Evolutionary conservation across 2,329 filamentous ascomycete species (phyloP).

Genomic region (Beauveria scarabaeidicola): DNA sequence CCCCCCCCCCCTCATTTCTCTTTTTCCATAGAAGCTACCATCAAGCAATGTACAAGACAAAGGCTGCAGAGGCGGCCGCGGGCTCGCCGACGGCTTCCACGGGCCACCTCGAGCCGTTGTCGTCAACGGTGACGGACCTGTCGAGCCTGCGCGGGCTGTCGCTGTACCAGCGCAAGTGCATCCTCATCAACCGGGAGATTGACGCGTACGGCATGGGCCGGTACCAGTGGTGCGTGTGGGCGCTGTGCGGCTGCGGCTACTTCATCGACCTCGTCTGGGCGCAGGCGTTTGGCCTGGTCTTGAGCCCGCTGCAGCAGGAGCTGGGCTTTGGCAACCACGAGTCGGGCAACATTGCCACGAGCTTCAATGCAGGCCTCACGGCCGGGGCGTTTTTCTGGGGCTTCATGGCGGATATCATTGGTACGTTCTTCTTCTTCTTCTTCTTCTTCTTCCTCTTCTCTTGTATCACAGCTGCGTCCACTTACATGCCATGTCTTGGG

Average conservation of each 20-base stretch:
- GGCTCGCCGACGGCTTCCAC: background rate
- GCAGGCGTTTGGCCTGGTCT: conserved; percentile 47
- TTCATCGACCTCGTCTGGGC: conserved; percentile 49
- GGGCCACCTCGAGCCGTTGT: background rate
- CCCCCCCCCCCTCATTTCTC: no score
- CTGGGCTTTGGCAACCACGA: conserved; percentile 36
- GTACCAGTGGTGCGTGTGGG: conserved; percentile 46
- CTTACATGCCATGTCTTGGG: no score
- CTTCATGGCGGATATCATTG: conserved; percentile 42
- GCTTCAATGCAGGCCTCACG: conserved; percentile 46
- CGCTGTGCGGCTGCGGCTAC: conserved; percentile 45
- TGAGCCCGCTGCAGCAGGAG: conserved; percentile 47
- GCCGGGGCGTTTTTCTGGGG: conserved; percentile 49
- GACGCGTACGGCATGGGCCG: conserved; percentile 43
- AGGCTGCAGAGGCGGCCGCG: background rate
- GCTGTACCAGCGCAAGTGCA: conserved; percentile 27
- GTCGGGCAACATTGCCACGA: conserved; percentile 41
- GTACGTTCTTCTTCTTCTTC: conserved; percentile 15
- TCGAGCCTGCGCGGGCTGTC: conserved; percentile 19
- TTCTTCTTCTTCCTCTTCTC: no score
- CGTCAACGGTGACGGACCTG: background rate
- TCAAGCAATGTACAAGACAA: background rate
- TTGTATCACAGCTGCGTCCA: no score
- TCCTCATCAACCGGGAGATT: conserved; percentile 35
- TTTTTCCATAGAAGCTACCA: background rate